Base-by-base conservation (phyloP, 331 rosid species). In the Telfairia occidentalis region DNA sequence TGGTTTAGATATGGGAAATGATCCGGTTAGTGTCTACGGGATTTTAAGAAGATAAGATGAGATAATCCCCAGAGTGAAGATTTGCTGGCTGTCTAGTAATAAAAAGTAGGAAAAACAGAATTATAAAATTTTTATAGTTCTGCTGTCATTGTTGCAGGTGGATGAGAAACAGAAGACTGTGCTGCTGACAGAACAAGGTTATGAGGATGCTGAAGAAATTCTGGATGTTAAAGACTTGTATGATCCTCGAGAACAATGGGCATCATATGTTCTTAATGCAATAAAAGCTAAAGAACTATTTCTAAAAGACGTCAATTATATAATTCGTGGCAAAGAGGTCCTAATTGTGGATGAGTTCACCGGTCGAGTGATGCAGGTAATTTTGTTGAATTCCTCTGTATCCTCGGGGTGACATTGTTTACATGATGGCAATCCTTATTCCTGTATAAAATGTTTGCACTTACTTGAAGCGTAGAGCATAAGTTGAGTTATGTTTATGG, bases 231-330 rank as follows among this genome's bases (percentile, higher is more conserved):
- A 91, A 86, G 98, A 94, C 84, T 82, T 94, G 60, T 91, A 94
- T 74, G 98, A 94, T 85, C 97, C 97, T 26, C 85, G 93, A 79
- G 97, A 94, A 83, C 98, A 91, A 84, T 94, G 98, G 98, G 98
- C 98, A 78, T 94, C 90, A 60, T 94, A 82, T 80, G 78, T 94
- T 80, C 85, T 94, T 53, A 94, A 94, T 86, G 97, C 98, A 81
- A 86, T 94, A 76, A 94, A 94, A 85, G 92, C 96, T 3, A 94
- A 91, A 82, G 98, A 94, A 81, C 87, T 94, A 67, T 94, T 94
- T 90, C 97, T 94, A 65, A 87, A 81, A 83, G 97, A 94, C 73
- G 96, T 94, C 59, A 94, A 91, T 80, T 94, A 90, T 82, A 94
- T 94, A 46, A 87, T 90, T 76, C 98, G 96, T 24, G 97, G 93